Evolutionary conservation across 306 rosid genomes (phyloP), one percentile per base, ranked within the genome.

Genomic region (Bauhinia variegata): DNA sequence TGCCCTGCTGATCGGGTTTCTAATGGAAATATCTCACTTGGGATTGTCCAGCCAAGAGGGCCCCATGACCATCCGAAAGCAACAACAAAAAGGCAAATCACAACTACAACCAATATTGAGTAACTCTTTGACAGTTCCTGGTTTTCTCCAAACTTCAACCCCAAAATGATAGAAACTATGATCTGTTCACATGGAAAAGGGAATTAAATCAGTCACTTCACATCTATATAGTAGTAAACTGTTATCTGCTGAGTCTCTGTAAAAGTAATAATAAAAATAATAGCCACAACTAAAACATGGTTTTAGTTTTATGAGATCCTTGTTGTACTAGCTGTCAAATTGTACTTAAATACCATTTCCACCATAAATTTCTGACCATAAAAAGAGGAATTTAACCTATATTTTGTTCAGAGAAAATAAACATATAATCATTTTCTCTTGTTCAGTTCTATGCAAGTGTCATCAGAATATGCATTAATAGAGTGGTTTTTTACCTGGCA

Each of bases 61-160:
- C 89, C 92, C 92, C 92, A 87, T 50, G 92, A 87, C 82, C 82
- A 87, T 53, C 92, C 92, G 36, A 87, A 87, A 9, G 96, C 96
- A 61, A 92, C 0, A 63, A 92, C 98, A 54, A 92, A 92, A 13
- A 92, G 83, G 82, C 98, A 92, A 5, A 92, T 65, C 75, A 89
- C 69, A 6, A 50, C 65, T 65, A 92, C 96, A 16, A 92, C 96
- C 72, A 87, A 14, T 19, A 80, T 65, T 5, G 93, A 92, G 75
- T 18, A 82, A 18, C 79, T 76, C 78, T 79, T 84, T 0, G 98
- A 63, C 42, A 86, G 67, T 32, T 65, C 82, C 42, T 86, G 80
- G 66, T 84, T 54, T 5, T 55, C 61, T 23, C 93, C 91, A 7
- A 92, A 87, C 78, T 89, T 89, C 8, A 86, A 5, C 62, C 87